phyloP scores from a whole-genome alignment of 1,284 basidiomycete species.

The Anthracocystis walkeri region DNA sequence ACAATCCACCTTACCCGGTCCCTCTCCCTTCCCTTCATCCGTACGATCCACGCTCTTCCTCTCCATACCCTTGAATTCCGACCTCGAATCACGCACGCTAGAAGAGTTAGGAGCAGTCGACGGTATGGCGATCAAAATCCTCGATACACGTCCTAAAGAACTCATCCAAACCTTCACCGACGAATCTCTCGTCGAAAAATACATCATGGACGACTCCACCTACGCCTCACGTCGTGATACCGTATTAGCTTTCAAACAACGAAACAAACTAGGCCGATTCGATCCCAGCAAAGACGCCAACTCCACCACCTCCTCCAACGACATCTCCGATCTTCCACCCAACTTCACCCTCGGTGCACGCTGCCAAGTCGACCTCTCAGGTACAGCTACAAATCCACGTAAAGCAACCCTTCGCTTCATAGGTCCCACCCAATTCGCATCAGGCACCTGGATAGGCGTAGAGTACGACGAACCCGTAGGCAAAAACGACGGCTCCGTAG shows the following conservation, averaged over 20 bases:
- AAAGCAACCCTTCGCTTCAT: conserved; percentile 87
- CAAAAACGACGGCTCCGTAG: conserved; percentile 91
- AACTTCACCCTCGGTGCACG: conserved; percentile 77
- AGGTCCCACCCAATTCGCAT: conserved; percentile 81
- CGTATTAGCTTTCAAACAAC: conserved; percentile 89
- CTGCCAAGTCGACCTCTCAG: conserved; percentile 81
- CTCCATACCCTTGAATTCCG: conserved; percentile 72
- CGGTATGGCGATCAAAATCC: conserved; percentile 80
- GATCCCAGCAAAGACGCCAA: conserved; percentile 71
- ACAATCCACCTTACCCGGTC: conserved; percentile 37
- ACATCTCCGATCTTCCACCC: conserved; percentile 60
- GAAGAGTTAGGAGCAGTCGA: conserved; percentile 80
- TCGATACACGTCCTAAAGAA: conserved; percentile 64
- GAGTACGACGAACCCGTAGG: conserved; percentile 97
- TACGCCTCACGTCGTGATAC: conserved; percentile 82
- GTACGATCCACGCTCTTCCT: conserved; percentile 73
- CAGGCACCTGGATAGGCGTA: conserved; percentile 84
- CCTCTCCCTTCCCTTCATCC: conserved; percentile 16
- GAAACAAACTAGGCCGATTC: conserved; percentile 89
- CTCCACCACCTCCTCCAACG: conserved; percentile 24
- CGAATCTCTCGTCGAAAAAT: conserved; percentile 88
- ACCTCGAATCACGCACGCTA: conserved; percentile 77
- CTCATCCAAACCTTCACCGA: conserved; percentile 86
- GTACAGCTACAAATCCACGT: conserved; percentile 71
- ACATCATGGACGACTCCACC: conserved; percentile 84